Evolutionary conservation across 2,329 filamentous ascomycete species (phyloP).

Genomic region (Xylaria digitata): DNA sequence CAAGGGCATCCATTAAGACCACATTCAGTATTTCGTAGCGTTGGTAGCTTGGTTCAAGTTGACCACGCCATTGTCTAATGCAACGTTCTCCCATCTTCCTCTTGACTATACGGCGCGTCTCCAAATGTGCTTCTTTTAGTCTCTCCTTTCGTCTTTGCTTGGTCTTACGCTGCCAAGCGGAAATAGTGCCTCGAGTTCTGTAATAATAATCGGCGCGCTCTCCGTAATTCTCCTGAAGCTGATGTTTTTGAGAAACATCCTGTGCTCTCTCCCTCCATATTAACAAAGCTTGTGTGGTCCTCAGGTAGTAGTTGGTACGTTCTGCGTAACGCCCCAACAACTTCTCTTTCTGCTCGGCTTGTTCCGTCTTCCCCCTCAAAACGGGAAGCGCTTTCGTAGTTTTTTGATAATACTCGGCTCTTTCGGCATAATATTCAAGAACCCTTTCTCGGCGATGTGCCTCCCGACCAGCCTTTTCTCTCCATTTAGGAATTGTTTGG

Average conservation of each 20-base stretch:
- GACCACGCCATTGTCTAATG: constrained; percentile 46
- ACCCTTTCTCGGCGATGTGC: constrained; percentile 36
- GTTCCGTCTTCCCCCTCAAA: constrained; percentile 37
- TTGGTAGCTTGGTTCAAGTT: constrained; percentile 44
- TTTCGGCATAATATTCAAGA: constrained; percentile 43
- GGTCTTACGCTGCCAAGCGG: constrained; percentile 43
- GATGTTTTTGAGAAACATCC: constrained; percentile 36
- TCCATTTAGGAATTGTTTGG: constrained; percentile 45
- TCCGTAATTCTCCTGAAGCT: constrained; percentile 45
- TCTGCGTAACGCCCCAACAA: constrained; percentile 44
- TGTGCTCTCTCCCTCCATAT: constrained; percentile 45
- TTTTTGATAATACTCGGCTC: constrained; percentile 48
- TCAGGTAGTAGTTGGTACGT: constrained; percentile 48
- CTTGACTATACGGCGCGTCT: constrained; percentile 51
- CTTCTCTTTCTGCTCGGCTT: constrained; percentile 40
- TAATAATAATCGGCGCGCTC: constrained; percentile 49
- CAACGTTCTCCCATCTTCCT: constrained; percentile 49
- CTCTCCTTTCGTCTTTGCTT: constrained; percentile 49
- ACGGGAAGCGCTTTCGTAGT: constrained; percentile 41
- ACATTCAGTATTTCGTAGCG: constrained; percentile 45
- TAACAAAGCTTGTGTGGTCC: constrained; percentile 44
- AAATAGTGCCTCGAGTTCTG: constrained; percentile 42
- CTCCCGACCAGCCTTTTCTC: constrained; percentile 37
- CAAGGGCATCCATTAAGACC: constrained; percentile 41
- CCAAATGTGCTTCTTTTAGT: constrained; percentile 49